phyloP scores from a whole-genome alignment of 2,329 filamentous ascomycete genomes.

The Pseudomassariella vexata region DNA sequence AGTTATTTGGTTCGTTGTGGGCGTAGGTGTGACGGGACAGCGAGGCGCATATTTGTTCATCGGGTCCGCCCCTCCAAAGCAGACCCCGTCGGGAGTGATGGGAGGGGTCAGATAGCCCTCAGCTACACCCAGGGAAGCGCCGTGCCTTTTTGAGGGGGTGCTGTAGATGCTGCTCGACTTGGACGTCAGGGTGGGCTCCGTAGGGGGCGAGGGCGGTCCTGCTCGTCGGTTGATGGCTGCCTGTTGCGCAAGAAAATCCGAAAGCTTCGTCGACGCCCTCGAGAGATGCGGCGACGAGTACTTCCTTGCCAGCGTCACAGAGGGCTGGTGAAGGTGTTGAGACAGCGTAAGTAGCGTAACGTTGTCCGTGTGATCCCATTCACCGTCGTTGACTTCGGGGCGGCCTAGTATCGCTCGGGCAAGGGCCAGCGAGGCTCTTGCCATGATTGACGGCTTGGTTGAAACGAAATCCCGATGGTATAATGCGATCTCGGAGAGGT shows the following conservation, averaged over 20 bases:
- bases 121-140: slow-evolving; percentile 53
- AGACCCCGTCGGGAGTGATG: slow-evolving; percentile 71
- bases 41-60: slow-evolving; percentile 46
- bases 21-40: slow-evolving; percentile 59
- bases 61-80: slow-evolving; percentile 39
- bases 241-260: slow-evolving; percentile 55
- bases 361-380: slow-evolving; percentile 71
- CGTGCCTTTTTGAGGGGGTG: slow-evolving; percentile 73
- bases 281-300: slow-evolving; percentile 50
- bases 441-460: slow-evolving; percentile 84
- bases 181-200: slow-evolving; percentile 40
- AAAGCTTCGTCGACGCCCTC: slow-evolving; percentile 47
- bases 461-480: slow-evolving; percentile 98
- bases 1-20: slow-evolving; percentile 33
- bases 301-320: slow-evolving; percentile 52
- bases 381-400: slow-evolving; percentile 66
- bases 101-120: slow-evolving; percentile 80
- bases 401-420: slow-evolving; percentile 81
- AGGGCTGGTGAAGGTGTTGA: slow-evolving; percentile 54
- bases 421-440: slow-evolving; percentile 78
- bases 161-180: slow-evolving; percentile 61
- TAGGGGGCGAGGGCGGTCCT: slow-evolving; percentile 54
- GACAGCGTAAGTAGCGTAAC: slow-evolving; percentile 56
- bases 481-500: slow-evolving; percentile 89
- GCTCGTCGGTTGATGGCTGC: slow-evolving; percentile 47